Base-by-base conservation (phyloP, 1,284 basidiomycete species). In the Pholiota adiposa region DNA sequence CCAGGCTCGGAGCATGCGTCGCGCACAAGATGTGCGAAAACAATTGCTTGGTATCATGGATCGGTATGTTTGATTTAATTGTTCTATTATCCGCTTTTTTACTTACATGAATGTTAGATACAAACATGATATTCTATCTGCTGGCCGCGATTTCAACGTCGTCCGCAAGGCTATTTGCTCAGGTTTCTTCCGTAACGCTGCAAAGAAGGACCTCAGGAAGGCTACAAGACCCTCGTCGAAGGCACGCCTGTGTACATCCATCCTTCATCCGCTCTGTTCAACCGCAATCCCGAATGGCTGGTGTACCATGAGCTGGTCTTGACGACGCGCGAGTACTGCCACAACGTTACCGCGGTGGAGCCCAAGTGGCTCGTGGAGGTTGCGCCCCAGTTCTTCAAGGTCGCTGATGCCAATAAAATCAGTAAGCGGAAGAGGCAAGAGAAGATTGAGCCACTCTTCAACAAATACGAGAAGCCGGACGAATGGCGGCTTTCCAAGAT, bases 31-130 rank as follows among this genome's bases (percentile, higher is more conserved):
- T 79, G 95, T 99, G 9, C 82, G 97, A 57, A 99, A 98, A 72
- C 97, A 99, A 77, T 79, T 99, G 58, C 81, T 98, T 48, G 97
- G 97, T 61, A 99, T 99, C 74, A 99, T 99, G 97, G 97, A 99
- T 73, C 84, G 97, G 85, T 92, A 80, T 67, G 83, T 78, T 21
- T 31, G 5, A 31, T 5, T 11, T 11, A 31, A 31, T 11, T 31
- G n/a, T n/a, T n/a, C n/a, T n/a, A n/a, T n/a, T n/a, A n/a, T n/a
- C n/a, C n/a, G n/a, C n/a, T n/a, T n/a, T n/a, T n/a, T n/a, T n/a
- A 31, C 48, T 33, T 41, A 73, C 18, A 65, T 8, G 48, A 48
- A 54, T 50, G 59, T 33, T 63, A 90, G 90, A 59, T 98, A 98
- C 75, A 97, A 97, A 71, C 96, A 98, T 73, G 96, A 98, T 69